Base-by-base conservation (phyloP, 495 filamentous ascomycete species). In the Aspergillus funiculosus region DNA sequence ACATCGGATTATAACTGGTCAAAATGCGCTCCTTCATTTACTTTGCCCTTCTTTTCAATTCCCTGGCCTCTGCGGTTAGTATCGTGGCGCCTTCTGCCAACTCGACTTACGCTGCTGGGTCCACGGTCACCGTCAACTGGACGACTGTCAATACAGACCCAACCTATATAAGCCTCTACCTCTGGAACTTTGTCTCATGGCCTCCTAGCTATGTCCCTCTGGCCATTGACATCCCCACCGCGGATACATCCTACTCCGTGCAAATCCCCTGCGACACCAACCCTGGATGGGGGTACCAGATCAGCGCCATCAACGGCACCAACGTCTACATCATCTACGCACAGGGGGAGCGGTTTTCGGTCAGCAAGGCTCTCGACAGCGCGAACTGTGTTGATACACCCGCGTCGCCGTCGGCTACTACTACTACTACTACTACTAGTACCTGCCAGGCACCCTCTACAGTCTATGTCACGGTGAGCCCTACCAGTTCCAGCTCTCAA, bases 131-230 rank as follows among this genome's bases (percentile, higher is more conserved):
- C 7, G 59, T 74, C 28, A 54, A 55, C 13, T 74, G 70, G 70
- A 48, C 52, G 38, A 65, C 58, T 32, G 70, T 74, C 46, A 69
- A 74, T 56, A 74, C 70, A 11, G 70, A 74, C 50, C 66, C 70
- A 10, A 43, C 53, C 40, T 34, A 24, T 38, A 68, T 74, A 62
- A 64, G 59, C 56, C 50, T 74, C 48, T 71, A 64, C 47, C 63
- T 74, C 18, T 66, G 68, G 63, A 74, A 74, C 68, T 74, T 74
- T 57, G 63, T 70, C 50, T 60, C 67, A 53, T 74, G 64, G 66
- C 70, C 70, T 21, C 70, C 70, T 2, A 59, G 55, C 39, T 69
- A 70, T 49, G 57, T 63, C 19, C 50, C 67, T 5, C 51, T 74
- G 27, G 67, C 69, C 14, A 13, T 49, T 15, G 45, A 67, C 44